phyloP scores from a whole-genome alignment of 345 rosid genomes.

The Theobroma cacao region DNA sequence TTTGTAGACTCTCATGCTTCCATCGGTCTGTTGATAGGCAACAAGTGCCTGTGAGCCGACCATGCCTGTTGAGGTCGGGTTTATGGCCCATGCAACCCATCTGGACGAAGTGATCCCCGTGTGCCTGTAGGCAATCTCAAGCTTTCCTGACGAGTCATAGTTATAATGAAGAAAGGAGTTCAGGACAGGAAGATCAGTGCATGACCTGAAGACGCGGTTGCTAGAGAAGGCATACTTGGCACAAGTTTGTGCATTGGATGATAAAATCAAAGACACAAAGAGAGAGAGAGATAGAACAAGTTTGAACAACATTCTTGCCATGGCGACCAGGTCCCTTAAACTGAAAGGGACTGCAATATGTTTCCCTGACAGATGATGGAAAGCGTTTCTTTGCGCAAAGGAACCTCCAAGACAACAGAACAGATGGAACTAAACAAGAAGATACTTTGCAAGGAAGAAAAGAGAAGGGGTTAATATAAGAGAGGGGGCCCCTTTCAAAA shows the following conservation, averaged over 20 bases:
- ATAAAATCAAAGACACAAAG: slow-evolving; percentile 16
- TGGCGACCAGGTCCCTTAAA: background rate
- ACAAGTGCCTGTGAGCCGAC: slow-evolving; percentile 78
- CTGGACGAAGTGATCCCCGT: slow-evolving; percentile 37
- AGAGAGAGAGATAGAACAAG: background rate
- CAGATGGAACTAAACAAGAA: background rate
- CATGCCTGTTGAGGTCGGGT: slow-evolving; percentile 70
- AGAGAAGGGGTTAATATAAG: slow-evolving; percentile 12
- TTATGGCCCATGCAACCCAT: slow-evolving; percentile 96
- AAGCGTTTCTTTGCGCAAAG: background rate
- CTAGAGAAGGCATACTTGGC: slow-evolving; percentile 52
- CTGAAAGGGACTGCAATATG: background rate
- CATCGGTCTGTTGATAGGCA: slow-evolving; percentile 59
- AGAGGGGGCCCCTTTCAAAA: no score
- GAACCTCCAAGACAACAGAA: background rate
- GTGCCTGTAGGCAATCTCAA: slow-evolving; percentile 76
- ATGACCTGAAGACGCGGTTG: slow-evolving; percentile 57
- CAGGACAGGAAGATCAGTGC: slow-evolving; percentile 72
- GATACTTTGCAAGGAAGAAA: background rate
- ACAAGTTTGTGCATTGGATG: slow-evolving; percentile 58
- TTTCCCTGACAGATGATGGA: background rate
- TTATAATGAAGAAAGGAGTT: slow-evolving; percentile 72
- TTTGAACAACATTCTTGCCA: background rate
- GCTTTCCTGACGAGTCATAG: slow-evolving; percentile 49
- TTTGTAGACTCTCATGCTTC: slow-evolving; percentile 61